Evolutionary conservation across 306 rosid genomes (phyloP), one percentile per base, ranked within the genome.

Genomic region (Pachyrhizus erosus): DNA sequence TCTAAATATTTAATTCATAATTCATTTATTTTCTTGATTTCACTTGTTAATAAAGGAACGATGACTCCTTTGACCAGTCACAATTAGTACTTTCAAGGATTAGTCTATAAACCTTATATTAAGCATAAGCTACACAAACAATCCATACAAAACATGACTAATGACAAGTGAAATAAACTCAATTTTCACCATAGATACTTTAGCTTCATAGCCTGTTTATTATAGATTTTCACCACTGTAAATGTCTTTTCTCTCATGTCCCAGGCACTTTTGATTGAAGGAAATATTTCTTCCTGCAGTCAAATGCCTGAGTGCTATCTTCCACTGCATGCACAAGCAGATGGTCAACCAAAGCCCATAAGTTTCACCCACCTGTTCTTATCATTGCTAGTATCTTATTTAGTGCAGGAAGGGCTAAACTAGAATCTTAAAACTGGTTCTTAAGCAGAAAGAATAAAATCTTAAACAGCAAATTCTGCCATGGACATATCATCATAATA

Each of bases 371-470:
- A 23, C 18, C 52, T 21, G 42, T 37, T 54, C 51, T 33, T 48
- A 65, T 24, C 2, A 3, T 39, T 52, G 46, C 29, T 27, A 70
- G 26, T 42, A 55, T n/a, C 70, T 42, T 67, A 45, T 62, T 58
- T 29, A 78, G 27, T 23, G 23, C 9, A 34, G 40, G 40, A 78
- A 78, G 76, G 55, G 52, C 68, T 76, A 40, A 7, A 75, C 70
- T 39, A 61, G 60, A 61, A 43, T 29, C 27, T 68, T 51, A 26
- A 67, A 52, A 48, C 42, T 37, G n/a, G n/a, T n/a, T n/a, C n/a
- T n/a, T n/a, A n/a, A 40, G 58, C 20, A 69, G 21, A 69, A 57
- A 40, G 34, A 54, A 69, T 48, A 20, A 71, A 80, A 72, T 45
- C 40, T 21, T 20, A 72, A 70, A 40, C 23, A 12, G 57, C 23